Conservation (phyloP, 2,329 filamentous ascomycete species). For the Raffaelea arxii region DNA sequence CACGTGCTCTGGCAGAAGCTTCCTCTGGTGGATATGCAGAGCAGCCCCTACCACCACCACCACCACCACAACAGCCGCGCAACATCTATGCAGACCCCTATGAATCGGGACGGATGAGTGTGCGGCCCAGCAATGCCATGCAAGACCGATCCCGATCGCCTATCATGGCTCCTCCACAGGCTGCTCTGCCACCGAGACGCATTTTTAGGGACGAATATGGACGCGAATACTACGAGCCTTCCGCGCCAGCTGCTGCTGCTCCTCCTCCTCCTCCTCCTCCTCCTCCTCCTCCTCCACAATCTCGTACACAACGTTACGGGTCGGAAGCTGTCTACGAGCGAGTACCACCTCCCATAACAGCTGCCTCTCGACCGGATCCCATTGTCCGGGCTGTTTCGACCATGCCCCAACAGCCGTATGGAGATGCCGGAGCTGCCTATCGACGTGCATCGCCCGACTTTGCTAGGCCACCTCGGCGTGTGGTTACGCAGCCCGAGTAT, state of each 20-base stretch:
- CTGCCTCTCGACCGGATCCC: too few relatives aligned
- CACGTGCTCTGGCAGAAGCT: conserved; percentile 29
- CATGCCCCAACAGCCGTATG: conserved; percentile 34
- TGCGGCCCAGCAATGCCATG: conserved; percentile 35
- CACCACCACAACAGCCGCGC: conserved; percentile 19
- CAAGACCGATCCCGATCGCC: conserved; percentile 39
- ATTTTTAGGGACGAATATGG: conserved; percentile 78
- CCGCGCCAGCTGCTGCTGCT: too few relatives aligned
- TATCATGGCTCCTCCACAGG: conserved; percentile 26
- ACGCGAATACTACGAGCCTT: conserved; percentile 64
- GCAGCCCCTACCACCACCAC: conserved; percentile 2
- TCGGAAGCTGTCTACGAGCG: conserved; percentile 51
- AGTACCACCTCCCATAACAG: conserved; percentile 15
- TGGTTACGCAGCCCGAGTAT: conserved; percentile 55
- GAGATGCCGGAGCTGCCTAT: conserved; percentile 42
- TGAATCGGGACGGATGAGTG: conserved; percentile 33
- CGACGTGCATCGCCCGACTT: conserved; percentile 39
- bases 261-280: conserved; percentile 17
- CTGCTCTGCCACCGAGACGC: conserved; percentile 34
- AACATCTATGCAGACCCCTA: conserved; percentile 22
- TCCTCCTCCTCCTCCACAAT: conserved; percentile 15
- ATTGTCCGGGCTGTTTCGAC: conserved; percentile 37
- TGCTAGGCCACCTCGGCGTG: conserved; percentile 33
- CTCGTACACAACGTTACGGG: conserved; percentile 6
- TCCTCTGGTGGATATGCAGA: too few relatives aligned